Conservation (phyloP, 1,139 yeast genomes). For the Debaryomyces robertsiae region DNA sequence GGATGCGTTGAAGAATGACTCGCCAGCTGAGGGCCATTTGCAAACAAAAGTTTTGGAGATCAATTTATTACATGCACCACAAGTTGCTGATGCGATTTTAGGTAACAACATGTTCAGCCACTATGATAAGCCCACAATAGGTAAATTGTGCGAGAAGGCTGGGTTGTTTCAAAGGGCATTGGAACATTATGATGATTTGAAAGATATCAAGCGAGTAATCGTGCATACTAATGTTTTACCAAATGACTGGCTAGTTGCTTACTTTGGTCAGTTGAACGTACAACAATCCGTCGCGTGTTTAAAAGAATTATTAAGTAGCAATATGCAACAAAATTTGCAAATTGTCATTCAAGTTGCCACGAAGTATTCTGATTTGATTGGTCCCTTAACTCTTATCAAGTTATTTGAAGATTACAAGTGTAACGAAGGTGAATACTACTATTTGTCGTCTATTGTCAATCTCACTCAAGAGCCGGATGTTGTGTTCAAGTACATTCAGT, state of each 20-base stretch:
- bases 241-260: conserved; percentile 89
- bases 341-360: conserved; percentile 96
- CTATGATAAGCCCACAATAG: conserved; percentile 91
- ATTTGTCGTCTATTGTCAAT: conserved; percentile 89
- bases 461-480: conserved; percentile 93
- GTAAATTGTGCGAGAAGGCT: conserved; percentile 89
- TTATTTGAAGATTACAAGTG: conserved; percentile 93
- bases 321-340: conserved; percentile 86
- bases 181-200: conserved; percentile 91
- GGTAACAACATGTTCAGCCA: conserved; percentile 96
- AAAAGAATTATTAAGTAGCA: conserved; percentile 79
- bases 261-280: conserved; percentile 91
- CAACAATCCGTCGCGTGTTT: conserved; percentile 91
- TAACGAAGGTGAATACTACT: conserved; percentile 90
- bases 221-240: conserved; percentile 86
- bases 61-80: conserved; percentile 94
- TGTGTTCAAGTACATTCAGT: conserved; percentile 92
- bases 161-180: conserved; percentile 93
- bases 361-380: conserved; percentile 91
- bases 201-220: conserved; percentile 93
- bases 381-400: conserved; percentile 81
- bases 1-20: conserved; percentile 92
- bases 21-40: conserved; percentile 93
- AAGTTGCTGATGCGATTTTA: conserved; percentile 97
- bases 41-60: conserved; percentile 95